These are phyloP conservation scores for Penicillium pulvis DNA, from an alignment of 495 filamentous ascomycete genomes.

Conservation along the genomic window DNA sequence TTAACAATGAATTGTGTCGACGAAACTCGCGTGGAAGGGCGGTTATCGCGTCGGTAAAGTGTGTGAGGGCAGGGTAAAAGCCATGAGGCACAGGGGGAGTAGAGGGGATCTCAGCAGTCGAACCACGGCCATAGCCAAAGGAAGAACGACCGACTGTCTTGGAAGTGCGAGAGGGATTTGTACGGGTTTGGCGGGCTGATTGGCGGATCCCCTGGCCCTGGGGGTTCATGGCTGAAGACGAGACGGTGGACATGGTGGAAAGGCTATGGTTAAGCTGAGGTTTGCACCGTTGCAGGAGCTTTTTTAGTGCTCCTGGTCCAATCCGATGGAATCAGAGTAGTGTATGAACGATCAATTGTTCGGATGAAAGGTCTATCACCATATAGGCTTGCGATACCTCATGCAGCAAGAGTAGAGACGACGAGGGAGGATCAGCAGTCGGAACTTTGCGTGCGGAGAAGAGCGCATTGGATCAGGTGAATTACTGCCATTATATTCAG, in stretches of 20 bases:
- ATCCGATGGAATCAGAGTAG: conserved; percentile 6
- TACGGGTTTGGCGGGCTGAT: conserved; percentile 61
- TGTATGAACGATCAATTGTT: conserved; percentile 16
- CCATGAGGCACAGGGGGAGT: conserved; percentile 50
- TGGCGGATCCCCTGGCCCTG: conserved; percentile 47
- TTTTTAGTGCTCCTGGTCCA: conserved; percentile 14
- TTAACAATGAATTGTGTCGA: conserved; percentile 89
- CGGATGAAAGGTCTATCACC: conserved; percentile 5
- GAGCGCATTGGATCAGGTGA: conserved; percentile 23
- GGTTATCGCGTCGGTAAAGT: conserved; percentile 90
- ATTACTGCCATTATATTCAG: conserved; percentile 1
- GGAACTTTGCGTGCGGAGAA: conserved; percentile 39
- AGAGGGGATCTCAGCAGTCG: conserved; percentile 34
- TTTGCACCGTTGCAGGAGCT: conserved; percentile 19
- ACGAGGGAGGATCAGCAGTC: conserved; percentile 11
- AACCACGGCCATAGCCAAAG: conserved; percentile 44
- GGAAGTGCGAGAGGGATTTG: conserved; percentile 60
- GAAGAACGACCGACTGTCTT: conserved; percentile 57
- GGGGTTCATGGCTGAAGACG: conserved; percentile 34
- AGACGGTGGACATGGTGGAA: conserved; percentile 35
- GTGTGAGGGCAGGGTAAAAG: conserved; percentile 90
- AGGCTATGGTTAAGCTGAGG: conserved; percentile 24
- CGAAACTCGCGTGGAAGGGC: conserved; percentile 94
- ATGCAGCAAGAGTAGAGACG: conserved; percentile 3
- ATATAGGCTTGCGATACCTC: conserved; percentile 10